Evolutionary conservation across 176 grass and related monocot genomes (phyloP).

Genomic region (Ampelocalamus luodianensis): DNA sequence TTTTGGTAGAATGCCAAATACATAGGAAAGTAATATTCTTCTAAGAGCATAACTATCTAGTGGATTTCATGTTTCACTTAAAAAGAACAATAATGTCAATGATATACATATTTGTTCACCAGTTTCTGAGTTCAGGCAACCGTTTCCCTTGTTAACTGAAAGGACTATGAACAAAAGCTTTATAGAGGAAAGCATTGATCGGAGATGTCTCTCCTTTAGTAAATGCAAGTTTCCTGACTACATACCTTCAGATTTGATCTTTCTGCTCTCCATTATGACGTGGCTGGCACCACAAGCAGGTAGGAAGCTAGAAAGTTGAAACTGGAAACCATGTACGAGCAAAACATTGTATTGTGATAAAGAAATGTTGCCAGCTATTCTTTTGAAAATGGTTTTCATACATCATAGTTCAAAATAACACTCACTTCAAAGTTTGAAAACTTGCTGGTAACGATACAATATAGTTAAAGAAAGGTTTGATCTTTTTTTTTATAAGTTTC

Average conservation of each 20-base stretch:
- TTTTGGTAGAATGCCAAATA: background rate
- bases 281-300: background rate
- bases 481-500: constrained; percentile 2
- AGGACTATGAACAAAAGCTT: background rate
- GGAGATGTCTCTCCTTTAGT: background rate
- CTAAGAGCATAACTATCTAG: background rate
- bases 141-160: background rate
- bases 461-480: background rate
- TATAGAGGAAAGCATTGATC: background rate
- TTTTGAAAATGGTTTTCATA: background rate
- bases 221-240: background rate
- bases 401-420: constrained; percentile 4
- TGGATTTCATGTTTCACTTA: background rate
- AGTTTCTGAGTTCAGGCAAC: background rate
- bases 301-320: background rate
- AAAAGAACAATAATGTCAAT: background rate
- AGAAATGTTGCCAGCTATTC: background rate
- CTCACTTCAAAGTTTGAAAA: background rate
- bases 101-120: background rate
- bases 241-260: background rate
- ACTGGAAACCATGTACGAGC: background rate
- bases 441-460: background rate
- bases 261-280: background rate
- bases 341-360: background rate
- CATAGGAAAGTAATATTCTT: background rate